Base-by-base conservation (phyloP, 2,329 filamentous ascomycete genomes). In the Leptographium radiaticola region DNA sequence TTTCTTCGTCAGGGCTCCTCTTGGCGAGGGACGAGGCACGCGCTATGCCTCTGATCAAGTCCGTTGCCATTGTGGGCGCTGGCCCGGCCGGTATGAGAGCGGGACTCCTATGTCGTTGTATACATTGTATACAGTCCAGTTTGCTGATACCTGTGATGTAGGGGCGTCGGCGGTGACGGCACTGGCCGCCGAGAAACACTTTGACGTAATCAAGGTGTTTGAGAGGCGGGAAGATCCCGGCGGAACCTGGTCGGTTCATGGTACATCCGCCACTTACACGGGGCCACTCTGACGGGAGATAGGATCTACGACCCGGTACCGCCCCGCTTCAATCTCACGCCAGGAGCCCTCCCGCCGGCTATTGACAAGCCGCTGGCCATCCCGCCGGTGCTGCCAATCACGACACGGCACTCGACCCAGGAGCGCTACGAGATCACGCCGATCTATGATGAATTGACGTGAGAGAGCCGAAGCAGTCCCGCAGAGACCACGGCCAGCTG, bases 131-230 rank as follows among this genome's bases (percentile, higher is more conserved):
- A 31, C 44, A 30, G 15, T 12, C 9, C 30, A 36, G 6, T 6
- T 15, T 16, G 10, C 25, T 46, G 12, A 45, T 12, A 1, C 10
- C n/a, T 6, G 20, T 9, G 25, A 25, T 46, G 1, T 31, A 76
- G 74, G 74, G n/a, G 70, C 72, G 2, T 63, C 72, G 2, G 70
- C 74, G 0, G 73, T 72, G 0, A 71, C 73, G 0, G 72, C 74
- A 1, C 64, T 77, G 13, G 67, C 70, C 34, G 68, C 71, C 0
- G 72, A 74, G 59, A 67, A 69, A 11, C 71, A 67, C 46, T 74
- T 70, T 59, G 67, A 72, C 10, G 60, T 59, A 0, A 71, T 73
- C 10, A 63, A 62, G 2, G 68, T 74, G 0, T 74, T 71, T 61
- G 70, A 75, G 53, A 59, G 68, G 11, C 62, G 72, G 16, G 71